These are phyloP conservation scores for Tricholoma matsutake DNA, from an alignment of 768 basidiomycete genomes.

Conservation along the genomic window DNA sequence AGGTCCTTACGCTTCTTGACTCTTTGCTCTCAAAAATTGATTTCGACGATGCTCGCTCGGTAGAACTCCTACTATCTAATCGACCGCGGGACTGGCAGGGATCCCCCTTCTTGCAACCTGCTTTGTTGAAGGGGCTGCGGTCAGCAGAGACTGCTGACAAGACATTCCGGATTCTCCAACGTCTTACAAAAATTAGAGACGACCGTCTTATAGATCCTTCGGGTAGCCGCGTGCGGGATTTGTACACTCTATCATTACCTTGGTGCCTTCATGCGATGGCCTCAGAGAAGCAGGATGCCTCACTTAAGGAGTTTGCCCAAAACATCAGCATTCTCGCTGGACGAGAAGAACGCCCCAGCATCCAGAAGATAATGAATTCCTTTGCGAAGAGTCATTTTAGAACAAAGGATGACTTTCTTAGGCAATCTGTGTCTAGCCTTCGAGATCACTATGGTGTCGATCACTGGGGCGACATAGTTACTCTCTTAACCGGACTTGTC, in stretches of 20 bases:
- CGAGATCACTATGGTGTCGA: constrained; percentile 80
- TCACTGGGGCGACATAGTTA: constrained; percentile 78
- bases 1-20: constrained; percentile 63
- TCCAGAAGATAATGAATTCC: constrained; percentile 85
- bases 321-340: constrained; percentile 73
- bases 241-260: constrained; percentile 80
- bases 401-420: constrained; percentile 89
- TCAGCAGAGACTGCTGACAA: constrained; percentile 66
- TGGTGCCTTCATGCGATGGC: constrained; percentile 85
- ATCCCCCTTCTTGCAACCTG: constrained; percentile 59
- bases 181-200: constrained; percentile 57
- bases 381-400: constrained; percentile 87
- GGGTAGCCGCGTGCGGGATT: constrained; percentile 70
- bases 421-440: constrained; percentile 81
- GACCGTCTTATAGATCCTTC: constrained; percentile 67
- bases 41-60: constrained; percentile 62
- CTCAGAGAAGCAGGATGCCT: constrained; percentile 53
- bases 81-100: constrained; percentile 73
- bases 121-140: constrained; percentile 73
- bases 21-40: constrained; percentile 66
- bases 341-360: constrained; percentile 68
- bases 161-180: constrained; percentile 68
- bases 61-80: constrained; percentile 66
- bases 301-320: constrained; percentile 67
- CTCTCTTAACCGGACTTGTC: constrained; percentile 81